Percentiles rank a stretch among this genome's conserved stretches.
phyloP scores from a whole-genome alignment of 2,329 filamentous ascomycete genomes.

The Calycina herbarum region DNA sequence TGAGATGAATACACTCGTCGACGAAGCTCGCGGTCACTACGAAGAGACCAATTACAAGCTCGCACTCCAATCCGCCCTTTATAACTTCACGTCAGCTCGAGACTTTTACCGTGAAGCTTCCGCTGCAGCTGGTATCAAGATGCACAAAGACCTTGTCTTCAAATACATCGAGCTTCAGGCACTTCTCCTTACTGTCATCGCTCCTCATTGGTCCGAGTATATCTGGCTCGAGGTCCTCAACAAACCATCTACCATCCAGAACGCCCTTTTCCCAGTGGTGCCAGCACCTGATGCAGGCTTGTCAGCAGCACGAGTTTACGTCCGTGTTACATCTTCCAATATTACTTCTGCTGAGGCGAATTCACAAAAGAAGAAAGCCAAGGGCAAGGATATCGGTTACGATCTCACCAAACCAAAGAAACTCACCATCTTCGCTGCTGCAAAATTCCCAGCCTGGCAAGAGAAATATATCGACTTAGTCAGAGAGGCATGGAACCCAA shows the following conservation, averaged over 20 bases:
- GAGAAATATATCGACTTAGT: constrained; percentile 84
- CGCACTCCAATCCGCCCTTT: constrained; percentile 82
- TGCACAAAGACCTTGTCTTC: constrained; percentile 79
- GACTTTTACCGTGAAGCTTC: constrained; percentile 89
- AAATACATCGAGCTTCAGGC: constrained; percentile 87
- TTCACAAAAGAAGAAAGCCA: constrained; percentile 85
- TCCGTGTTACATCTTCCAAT: constrained; percentile 69
- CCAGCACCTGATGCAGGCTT: constrained; percentile 65
- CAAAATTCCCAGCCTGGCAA: constrained; percentile 86
- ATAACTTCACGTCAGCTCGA: constrained; percentile 85
- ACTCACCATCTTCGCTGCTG: constrained; percentile 80
- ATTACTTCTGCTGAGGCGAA: constrained; percentile 83
- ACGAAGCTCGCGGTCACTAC: constrained; percentile 78
- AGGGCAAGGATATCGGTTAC: constrained; percentile 83
- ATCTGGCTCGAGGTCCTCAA: constrained; percentile 90
- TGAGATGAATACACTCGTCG: constrained; percentile 83
- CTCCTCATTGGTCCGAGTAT: constrained; percentile 93
- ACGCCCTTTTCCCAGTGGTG: constrained; percentile 71
- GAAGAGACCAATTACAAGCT: constrained; percentile 78
- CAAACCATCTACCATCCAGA: constrained; percentile 75
- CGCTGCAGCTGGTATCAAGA: constrained; percentile 73
- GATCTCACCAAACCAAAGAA: constrained; percentile 92
- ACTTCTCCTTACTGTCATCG: constrained; percentile 77
- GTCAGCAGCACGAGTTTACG: constrained; percentile 79
- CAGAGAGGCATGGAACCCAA: constrained; percentile 65